These are phyloP conservation scores for Martensiomyces pterosporus DNA, from an alignment of 192 early-diverging fungal genomes.

Conservation along the genomic window DNA sequence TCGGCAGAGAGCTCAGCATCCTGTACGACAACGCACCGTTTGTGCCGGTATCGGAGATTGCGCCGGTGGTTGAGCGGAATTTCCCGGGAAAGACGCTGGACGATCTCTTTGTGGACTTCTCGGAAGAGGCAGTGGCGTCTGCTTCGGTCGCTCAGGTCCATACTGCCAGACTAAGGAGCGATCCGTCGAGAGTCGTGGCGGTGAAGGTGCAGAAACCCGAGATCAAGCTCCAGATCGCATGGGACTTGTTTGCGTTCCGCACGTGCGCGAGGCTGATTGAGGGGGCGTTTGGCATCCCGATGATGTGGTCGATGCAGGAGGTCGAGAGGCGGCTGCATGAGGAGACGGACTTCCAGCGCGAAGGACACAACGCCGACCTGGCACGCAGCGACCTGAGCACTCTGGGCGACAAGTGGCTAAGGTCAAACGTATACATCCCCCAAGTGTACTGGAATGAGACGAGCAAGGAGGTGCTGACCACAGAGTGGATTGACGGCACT, in stretches of 20 bases:
- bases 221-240: conserved; percentile 76
- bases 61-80: conserved; percentile 62
- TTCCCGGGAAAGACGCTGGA: conserved; percentile 55
- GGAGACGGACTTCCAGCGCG: conserved; percentile 88
- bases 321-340: conserved; percentile 66
- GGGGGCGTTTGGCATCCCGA: conserved; percentile 74
- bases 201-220: conserved; percentile 95
- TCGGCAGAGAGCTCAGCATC: conserved; percentile 55
- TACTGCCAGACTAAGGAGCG: conserved; percentile 53
- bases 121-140: conserved; percentile 65
- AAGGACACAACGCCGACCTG: conserved; percentile 73
- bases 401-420: conserved; percentile 50
- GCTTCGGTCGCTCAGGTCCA: conserved; percentile 97
- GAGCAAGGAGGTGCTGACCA: conserved; percentile 66
- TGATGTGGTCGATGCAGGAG: conserved; percentile 75
- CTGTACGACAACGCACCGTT: conserved; percentile 84
- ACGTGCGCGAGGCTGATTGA: conserved; percentile 63
- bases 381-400: conserved; percentile 50
- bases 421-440: conserved; percentile 66
- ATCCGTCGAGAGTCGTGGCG: conserved; percentile 60
- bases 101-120: conserved; percentile 71
- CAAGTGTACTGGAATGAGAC: conserved; percentile 70
- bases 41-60: conserved; percentile 60
- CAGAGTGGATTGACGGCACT: conserved; percentile 89
- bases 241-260: conserved; percentile 72